phyloP scores from a whole-genome alignment of 225 moss, liverwort and hornwort species.

The Ulota crispa region DNA sequence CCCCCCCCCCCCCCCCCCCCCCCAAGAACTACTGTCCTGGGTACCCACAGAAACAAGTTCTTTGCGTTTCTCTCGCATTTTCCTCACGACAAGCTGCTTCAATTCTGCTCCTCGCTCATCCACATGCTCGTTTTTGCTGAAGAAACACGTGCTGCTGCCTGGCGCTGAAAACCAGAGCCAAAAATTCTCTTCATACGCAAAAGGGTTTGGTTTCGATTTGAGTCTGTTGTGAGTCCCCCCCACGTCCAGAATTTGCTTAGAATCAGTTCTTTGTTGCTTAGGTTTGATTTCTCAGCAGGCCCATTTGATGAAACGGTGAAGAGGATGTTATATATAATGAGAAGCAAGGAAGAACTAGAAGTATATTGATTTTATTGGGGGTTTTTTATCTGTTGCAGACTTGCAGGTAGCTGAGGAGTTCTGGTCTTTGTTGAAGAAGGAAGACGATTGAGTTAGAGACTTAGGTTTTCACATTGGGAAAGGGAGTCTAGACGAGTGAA shows the following conservation, averaged over 20 bases:
- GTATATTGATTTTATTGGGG: background rate
- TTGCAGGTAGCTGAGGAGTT: slow-evolving; percentile 8
- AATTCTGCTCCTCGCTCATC: background rate
- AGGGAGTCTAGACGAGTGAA: background rate
- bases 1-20: too few relatives aligned
- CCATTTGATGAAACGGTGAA: background rate
- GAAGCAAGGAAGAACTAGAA: background rate
- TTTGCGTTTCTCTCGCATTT: background rate
- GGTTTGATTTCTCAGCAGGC: background rate
- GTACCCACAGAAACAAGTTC: too few relatives aligned
- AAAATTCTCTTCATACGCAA: background rate
- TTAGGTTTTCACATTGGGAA: background rate
- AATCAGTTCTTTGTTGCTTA: background rate
- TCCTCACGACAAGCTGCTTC: background rate
- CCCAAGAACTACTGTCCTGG: too few relatives aligned
- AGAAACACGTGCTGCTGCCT: background rate
- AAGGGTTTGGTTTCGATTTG: background rate
- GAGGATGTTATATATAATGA: background rate
- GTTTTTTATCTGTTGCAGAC: slow-evolving; percentile 7
- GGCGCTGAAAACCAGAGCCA: too few relatives aligned
- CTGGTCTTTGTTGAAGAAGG: background rate
- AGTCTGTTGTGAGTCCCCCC: background rate
- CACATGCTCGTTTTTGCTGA: background rate
- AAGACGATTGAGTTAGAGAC: background rate
- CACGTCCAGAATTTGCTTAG: background rate